Conservation (phyloP, 2,329 filamentous ascomycete genomes). For the Apiospora malaysiana region DNA sequence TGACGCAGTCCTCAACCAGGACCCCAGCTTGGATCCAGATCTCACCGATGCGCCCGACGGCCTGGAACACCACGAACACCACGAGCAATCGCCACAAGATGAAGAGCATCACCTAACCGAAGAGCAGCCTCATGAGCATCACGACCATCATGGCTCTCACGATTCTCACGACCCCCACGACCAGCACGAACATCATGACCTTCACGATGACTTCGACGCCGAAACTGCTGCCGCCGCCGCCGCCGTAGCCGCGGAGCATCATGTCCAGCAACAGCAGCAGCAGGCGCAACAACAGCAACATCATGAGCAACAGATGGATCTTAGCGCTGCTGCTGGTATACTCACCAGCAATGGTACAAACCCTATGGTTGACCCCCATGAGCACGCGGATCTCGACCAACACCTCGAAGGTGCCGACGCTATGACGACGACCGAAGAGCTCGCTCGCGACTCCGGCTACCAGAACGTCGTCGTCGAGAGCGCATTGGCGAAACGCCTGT, state of each 20-base stretch:
- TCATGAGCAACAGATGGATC: conserved; percentile 38
- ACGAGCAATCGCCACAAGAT: conserved; percentile 15
- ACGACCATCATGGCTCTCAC: conserved; percentile 13
- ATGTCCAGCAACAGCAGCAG: conserved; percentile 28
- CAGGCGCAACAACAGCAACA: conserved; percentile 40
- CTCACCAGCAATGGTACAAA: conserved; percentile 40
- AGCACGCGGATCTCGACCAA: conserved; percentile 38
- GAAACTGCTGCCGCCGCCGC: conserved; percentile 25
- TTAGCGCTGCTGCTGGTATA: conserved; percentile 38
- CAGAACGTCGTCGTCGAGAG: conserved; percentile 55
- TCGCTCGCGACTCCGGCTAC: conserved; percentile 56
- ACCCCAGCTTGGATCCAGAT: conserved; percentile 25
- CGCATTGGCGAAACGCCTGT: conserved; percentile 60
- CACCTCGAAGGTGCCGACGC: conserved; percentile 32
- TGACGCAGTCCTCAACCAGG: conserved; percentile 27
- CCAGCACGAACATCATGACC: conserved; percentile 20
- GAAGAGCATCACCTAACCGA: background rate
- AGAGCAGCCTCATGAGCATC: conserved; percentile 18
- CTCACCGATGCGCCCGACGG: conserved; percentile 18
- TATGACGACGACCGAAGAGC: conserved; percentile 50
- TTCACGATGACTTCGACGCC: conserved; percentile 25
- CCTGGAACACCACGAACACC: conserved; percentile 18
- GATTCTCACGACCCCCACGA: conserved; percentile 16
- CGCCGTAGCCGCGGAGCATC: conserved; percentile 22
- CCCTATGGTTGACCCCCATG: conserved; percentile 37